Evolutionary conservation across 83 land plant genomes (phyloP).

Genomic region (Larix sibirica): DNA sequence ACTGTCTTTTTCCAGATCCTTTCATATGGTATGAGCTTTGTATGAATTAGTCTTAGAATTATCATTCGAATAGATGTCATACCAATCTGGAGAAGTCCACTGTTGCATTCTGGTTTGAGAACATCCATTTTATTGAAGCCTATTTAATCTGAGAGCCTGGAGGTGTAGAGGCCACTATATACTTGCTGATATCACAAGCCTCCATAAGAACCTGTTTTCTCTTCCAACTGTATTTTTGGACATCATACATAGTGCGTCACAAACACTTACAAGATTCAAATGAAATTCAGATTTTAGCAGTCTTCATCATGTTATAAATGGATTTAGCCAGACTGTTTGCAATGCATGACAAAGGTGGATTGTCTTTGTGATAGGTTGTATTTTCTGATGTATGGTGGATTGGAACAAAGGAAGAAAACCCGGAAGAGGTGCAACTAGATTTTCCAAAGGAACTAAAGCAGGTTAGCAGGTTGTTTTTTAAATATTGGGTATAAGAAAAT

Average conservation of each 20-base stretch:
- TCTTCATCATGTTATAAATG: not conserved
- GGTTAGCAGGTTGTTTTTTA: constrained; percentile 29
- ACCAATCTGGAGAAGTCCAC: not conserved
- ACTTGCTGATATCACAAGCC: not conserved
- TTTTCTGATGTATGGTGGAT: constrained; percentile 97
- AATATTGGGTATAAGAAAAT: not conserved
- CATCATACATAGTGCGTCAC: not conserved
- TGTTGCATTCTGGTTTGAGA: not conserved
- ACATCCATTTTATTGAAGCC: not conserved
- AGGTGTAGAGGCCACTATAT: not conserved
- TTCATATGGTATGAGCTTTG: not conserved
- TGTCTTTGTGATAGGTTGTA: constrained; percentile 60
- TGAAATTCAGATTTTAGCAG: not conserved
- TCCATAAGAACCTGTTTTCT: not conserved
- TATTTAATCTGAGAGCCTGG: not conserved
- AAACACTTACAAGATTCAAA: not conserved
- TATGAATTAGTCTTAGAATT: not conserved
- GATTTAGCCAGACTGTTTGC: not conserved
- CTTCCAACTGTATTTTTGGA: not conserved
- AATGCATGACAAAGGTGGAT: not conserved
- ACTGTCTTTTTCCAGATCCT: not conserved
- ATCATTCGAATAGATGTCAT: not conserved
- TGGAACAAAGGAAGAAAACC: constrained; percentile 89
- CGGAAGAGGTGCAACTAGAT: constrained; percentile 72
- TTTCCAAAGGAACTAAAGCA: constrained; percentile 71